Percentiles rank a stretch among this genome's conserved stretches.
Conservation (phyloP, 441 rosid species). For the Brassica hybrid region DNA sequence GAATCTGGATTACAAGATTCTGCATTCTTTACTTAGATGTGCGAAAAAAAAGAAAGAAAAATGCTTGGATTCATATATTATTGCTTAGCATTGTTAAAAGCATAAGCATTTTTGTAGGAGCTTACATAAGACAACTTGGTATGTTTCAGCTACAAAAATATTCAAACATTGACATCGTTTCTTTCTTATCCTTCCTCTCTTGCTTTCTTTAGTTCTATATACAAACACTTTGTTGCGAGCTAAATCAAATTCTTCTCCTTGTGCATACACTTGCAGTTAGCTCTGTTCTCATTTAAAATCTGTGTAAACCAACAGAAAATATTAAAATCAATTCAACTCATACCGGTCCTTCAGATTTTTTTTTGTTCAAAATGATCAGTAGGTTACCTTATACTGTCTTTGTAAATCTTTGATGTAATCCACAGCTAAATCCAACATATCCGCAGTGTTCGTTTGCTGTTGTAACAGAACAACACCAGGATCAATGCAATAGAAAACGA, state of each 20-base stretch:
- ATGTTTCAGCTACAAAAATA: conserved; percentile 27
- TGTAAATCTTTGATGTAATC: conserved; percentile 91
- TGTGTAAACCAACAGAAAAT: conserved; percentile 22
- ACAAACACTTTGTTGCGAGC: conserved; percentile 21
- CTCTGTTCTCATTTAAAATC: conserved; percentile 40
- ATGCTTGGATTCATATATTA: conserved; percentile 14
- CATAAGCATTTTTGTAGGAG: conserved; percentile 4
- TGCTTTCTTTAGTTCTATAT: conserved; percentile 33
- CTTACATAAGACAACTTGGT: conserved; percentile 32
- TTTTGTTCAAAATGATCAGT: conserved; percentile 3
- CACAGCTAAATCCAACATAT: conserved; percentile 90
- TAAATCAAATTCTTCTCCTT: conserved; percentile 39
- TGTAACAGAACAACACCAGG: conserved; percentile 1
- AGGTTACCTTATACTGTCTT: conserved; percentile 61
- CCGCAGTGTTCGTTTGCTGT: conserved; percentile 91
- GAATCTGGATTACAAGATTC: neutral
- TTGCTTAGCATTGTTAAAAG: conserved; percentile 24
- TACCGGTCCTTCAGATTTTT: neutral
- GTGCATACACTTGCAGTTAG: conserved; percentile 43
- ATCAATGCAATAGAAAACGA: neutral
- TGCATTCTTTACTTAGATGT: neutral
- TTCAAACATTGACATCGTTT: conserved; percentile 23
- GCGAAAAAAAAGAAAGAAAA: neutral
- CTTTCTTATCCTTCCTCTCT: conserved; percentile 21
- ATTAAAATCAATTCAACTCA: conserved; percentile 13